Evolutionary conservation across 2,329 filamentous ascomycete genomes (phyloP).

Genomic region (Corynespora cassiicola): DNA sequence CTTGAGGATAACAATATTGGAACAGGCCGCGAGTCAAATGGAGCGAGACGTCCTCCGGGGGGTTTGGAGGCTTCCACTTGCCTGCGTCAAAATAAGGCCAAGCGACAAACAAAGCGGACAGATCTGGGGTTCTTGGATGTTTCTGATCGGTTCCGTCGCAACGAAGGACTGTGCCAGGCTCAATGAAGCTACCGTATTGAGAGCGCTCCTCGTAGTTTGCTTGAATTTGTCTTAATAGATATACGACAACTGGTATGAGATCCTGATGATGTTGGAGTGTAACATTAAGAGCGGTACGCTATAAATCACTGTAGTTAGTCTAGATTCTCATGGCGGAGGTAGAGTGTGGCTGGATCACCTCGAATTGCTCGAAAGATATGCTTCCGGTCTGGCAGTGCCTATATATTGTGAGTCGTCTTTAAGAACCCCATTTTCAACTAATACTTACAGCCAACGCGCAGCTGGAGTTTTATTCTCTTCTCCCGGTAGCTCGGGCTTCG

Average conservation of each 20-base stretch:
- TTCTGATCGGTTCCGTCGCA: constrained; percentile 8
- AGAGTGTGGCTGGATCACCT: too few relatives aligned
- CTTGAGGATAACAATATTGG: constrained; percentile 6
- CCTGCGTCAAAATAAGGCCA: constrained; percentile 12
- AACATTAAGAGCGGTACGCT: constrained; percentile 1
- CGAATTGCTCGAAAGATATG: constrained; percentile 8
- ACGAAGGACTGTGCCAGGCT: constrained; percentile 17
- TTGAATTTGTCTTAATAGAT: constrained; percentile 6
- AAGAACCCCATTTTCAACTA: neutral
- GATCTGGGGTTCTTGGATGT: neutral
- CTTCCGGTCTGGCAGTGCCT: constrained; percentile 7
- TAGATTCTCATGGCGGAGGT: too few relatives aligned
- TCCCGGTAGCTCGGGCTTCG: neutral
- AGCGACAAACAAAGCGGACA: constrained; percentile 9
- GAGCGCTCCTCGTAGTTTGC: constrained; percentile 1
- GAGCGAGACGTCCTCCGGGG: constrained; percentile 4
- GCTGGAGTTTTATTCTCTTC: neutral
- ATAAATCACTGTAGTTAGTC: neutral
- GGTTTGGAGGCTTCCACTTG: constrained; percentile 7
- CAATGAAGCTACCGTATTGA: constrained; percentile 10
- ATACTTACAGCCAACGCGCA: constrained; percentile 3
- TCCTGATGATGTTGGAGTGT: constrained; percentile 1
- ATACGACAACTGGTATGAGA: constrained; percentile 4
- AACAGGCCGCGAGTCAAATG: constrained; percentile 7
- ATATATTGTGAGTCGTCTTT: neutral